Base-by-base conservation (phyloP, 176 grass and related monocot genomes). In the Triticum timopheevii region DNA sequence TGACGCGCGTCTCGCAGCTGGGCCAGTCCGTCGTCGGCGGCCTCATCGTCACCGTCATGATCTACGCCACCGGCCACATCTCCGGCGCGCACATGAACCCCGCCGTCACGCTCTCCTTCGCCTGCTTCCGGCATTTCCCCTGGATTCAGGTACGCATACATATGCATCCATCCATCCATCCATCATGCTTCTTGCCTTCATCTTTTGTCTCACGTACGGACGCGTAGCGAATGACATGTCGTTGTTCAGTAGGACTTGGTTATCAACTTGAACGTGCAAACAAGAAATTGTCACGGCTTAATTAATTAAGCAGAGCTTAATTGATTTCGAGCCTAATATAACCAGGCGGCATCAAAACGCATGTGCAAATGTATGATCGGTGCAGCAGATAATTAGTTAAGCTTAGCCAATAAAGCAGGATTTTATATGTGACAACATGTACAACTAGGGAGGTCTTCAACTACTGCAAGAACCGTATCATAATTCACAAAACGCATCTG, bases 81-180 rank as follows among this genome's bases (percentile, higher is more conserved):
- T 99, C 97, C 66, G 97, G 94, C 62, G 97, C 94, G 0, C 97
- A 99, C 82, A 92, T 99, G 91, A 99, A 99, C 86, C 97, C 94
- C 6, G 94, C 97, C 33, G 94, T 99, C 87, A 99, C 97, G 13
- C 86, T 99, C 23, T 92, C 97, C 80, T 97, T 97, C 81, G 97
- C 97, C 13, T 85, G 83, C 27, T 99, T 89, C 65, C 84, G 92
- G 40, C 91, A 92, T 90, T 99, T 99, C 61, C 97, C 97, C 6
- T 99, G 97, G 94, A 97, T 89, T 33, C 89, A 99, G 92, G 97
- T 96, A 89, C 30, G 6, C 50, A 54, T 30, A 77, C 49, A 50
- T 31, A 77, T 10, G 10, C 8, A 25, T 19, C 4, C 8, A 19
- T 50, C 6, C 8, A 19, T 50, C 6, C 79, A 34, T 68, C 10